phyloP scores from a whole-genome alignment of 2,329 filamentous ascomycete genomes.

The Diplodia mutila region DNA sequence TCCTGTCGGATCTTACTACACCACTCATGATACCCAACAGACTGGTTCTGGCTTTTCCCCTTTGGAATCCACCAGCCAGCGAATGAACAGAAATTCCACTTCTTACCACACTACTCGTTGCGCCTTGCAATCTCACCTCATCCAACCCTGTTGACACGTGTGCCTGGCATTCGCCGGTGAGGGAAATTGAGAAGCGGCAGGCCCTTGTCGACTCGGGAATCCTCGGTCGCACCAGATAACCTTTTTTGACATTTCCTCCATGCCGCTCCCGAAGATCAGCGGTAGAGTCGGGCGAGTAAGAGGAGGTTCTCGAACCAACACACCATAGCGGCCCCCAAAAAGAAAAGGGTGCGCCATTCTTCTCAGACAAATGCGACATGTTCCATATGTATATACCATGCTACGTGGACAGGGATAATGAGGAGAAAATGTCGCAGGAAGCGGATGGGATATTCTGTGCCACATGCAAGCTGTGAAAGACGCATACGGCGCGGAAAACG shows the following conservation, averaged over 20 bases:
- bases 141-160: conserved; percentile 15
- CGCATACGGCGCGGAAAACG: neutral
- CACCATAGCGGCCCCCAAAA: neutral
- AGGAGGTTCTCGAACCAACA: neutral
- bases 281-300: neutral
- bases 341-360: neutral
- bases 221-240: neutral
- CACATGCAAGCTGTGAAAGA: neutral
- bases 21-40: conserved; percentile 19
- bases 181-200: neutral
- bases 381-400: neutral
- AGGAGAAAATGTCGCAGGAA: neutral
- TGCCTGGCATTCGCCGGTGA: neutral
- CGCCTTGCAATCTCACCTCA: conserved; percentile 10
- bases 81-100: neutral
- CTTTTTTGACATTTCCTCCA: neutral
- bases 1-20: neutral
- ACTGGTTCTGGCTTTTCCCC: neutral
- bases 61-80: conserved; percentile 2
- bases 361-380: neutral
- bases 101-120: neutral
- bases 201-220: neutral
- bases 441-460: neutral
- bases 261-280: neutral
- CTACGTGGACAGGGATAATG: neutral